A percentile compares a stretch with the other conserved stretches of the same genome.
Conservation (phyloP, 352 stramenopile species). For the Phytophthora boehmeriae region DNA sequence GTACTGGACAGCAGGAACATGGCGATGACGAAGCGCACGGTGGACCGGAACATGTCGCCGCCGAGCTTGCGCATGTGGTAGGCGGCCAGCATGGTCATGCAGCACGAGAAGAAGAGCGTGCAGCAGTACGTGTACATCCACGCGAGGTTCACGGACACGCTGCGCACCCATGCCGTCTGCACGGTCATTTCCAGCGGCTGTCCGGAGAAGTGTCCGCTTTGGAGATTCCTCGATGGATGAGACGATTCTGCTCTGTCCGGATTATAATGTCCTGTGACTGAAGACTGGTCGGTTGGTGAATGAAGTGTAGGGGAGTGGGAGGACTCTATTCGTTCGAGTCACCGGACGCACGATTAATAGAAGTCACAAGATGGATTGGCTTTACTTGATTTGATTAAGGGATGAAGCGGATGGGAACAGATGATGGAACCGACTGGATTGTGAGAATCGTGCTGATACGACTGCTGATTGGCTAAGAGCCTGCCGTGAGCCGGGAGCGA, state of each 20-base stretch:
- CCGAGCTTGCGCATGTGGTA: slow-evolving; percentile 71
- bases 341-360: too few relatives aligned
- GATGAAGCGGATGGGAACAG: background rate
- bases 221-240: too few relatives aligned
- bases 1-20: slow-evolving; percentile 64
- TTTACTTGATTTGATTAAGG: background rate
- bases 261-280: too few relatives aligned
- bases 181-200: slow-evolving; percentile 13
- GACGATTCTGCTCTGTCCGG: too few relatives aligned
- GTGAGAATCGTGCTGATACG: background rate
- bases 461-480: background rate
- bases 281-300: too few relatives aligned
- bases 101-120: slow-evolving; percentile 60
- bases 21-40: slow-evolving; percentile 71
- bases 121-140: slow-evolving; percentile 74
- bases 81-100: slow-evolving; percentile 53
- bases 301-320: too few relatives aligned
- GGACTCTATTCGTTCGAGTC: too few relatives aligned
- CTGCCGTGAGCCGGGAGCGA: background rate
- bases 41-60: slow-evolving; percentile 72
- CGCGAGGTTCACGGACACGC: slow-evolving; percentile 38
- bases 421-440: background rate
- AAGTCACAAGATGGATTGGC: background rate
- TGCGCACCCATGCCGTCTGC: slow-evolving; percentile 30
- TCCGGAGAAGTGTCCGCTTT: slow-evolving; percentile 1